Conservation (phyloP, 108 stramenopile species). For the Stephanodiscus triporus region DNA sequence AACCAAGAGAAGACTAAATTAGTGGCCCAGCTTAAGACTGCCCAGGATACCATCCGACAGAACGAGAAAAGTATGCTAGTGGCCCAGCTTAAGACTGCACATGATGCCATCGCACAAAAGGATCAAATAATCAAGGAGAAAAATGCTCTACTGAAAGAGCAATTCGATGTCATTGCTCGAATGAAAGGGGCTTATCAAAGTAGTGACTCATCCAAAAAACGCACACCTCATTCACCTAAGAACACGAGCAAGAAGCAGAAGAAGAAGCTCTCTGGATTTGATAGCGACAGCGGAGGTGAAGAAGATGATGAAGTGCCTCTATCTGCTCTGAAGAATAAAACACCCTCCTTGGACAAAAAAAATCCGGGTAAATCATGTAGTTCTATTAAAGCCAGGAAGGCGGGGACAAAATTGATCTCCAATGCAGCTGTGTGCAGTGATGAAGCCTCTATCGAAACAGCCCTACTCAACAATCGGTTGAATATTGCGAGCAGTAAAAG, state of each 20-base stretch:
- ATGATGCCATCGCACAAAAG: not conserved
- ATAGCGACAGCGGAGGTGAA: not conserved
- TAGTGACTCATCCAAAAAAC: not conserved
- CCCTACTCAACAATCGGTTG: not conserved
- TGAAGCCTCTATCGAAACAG: not conserved
- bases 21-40: slow-evolving; percentile 1
- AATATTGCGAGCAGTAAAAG: not conserved
- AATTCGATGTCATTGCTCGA: slow-evolving; percentile 13
- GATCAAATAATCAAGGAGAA: slow-evolving; percentile 12
- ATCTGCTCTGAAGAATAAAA: slow-evolving; percentile 12
- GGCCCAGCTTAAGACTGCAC: slow-evolving; percentile 3
- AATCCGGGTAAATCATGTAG: not conserved
- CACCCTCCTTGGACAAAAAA: not conserved
- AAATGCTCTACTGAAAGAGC: slow-evolving; percentile 17
- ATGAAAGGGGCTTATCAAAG: slow-evolving; percentile 18
- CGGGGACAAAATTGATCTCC: not conserved
- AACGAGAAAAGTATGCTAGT: slow-evolving; percentile 4
- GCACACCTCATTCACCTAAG: not conserved
- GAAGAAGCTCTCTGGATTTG: slow-evolving; percentile 1
- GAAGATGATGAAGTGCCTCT: slow-evolving; percentile 15
- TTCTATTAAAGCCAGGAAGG: not conserved
- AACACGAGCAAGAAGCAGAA: slow-evolving; percentile 15
- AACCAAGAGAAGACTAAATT: slow-evolving; percentile 7
- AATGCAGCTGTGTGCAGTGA: slow-evolving; percentile 3
- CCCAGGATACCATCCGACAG: not conserved